phyloP scores from a whole-genome alignment of 371 early-diverging fungal genomes.

The Rhizopus arrhizus region DNA sequence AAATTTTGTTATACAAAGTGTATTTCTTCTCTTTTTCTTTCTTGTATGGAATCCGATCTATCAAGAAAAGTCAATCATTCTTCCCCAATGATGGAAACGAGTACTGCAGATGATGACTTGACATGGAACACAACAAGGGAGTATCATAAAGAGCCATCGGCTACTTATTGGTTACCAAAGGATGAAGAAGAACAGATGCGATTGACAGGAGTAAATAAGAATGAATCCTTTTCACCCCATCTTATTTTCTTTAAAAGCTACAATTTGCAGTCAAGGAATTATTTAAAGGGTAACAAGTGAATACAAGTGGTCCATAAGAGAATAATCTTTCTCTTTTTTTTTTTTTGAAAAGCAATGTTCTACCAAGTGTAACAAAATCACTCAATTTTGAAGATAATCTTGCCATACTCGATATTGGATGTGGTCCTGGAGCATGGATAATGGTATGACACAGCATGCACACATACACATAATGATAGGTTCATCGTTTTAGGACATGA shows the following conservation, averaged over 20 bases:
- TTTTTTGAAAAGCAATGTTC: slow-evolving; percentile 12
- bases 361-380: slow-evolving; percentile 1
- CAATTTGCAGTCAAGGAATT: slow-evolving; percentile 21
- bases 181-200: slow-evolving; percentile 23
- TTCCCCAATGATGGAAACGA: no score
- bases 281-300: slow-evolving; percentile 14
- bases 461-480: neutral
- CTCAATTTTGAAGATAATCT: slow-evolving; percentile 8
- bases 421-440: slow-evolving; percentile 26
- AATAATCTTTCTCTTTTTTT: neutral
- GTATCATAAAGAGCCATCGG: slow-evolving; percentile 16
- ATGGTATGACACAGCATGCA: slow-evolving; percentile 6
- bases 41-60: no score
- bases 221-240: neutral
- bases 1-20: no score
- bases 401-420: slow-evolving; percentile 21
- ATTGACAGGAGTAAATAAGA: slow-evolving; percentile 14
- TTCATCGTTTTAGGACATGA: slow-evolving; percentile 26
- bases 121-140: neutral
- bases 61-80: no score
- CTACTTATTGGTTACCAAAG: slow-evolving; percentile 21
- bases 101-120: no score
- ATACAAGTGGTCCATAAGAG: neutral
- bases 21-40: no score
- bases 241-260: slow-evolving; percentile 12